These are phyloP conservation scores for Aureobasidium namibiae DNA, from an alignment of 2,329 filamentous ascomycete genomes.

Conservation along the genomic window DNA sequence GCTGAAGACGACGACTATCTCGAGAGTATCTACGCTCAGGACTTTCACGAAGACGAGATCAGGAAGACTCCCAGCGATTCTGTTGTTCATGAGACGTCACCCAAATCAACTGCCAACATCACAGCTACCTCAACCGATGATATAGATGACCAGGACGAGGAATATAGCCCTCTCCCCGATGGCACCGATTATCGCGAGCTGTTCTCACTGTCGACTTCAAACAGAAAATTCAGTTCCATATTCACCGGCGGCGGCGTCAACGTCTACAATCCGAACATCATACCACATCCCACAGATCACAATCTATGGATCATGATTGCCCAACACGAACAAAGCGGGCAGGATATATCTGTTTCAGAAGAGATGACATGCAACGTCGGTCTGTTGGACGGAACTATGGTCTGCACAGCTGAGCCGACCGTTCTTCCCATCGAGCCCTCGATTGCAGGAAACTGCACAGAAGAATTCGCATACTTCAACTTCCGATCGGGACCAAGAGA, in stretches of 20 bases:
- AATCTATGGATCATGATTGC: slow-evolving; percentile 46
- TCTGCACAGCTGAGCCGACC: slow-evolving; percentile 35
- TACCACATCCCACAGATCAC: slow-evolving; percentile 44
- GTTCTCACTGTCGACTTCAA: slow-evolving; percentile 39
- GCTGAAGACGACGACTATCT: no score
- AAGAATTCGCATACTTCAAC: slow-evolving; percentile 36
- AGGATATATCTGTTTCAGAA: slow-evolving; percentile 29
- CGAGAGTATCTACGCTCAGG: neutral
- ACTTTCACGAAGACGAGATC: neutral
- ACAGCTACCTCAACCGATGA: neutral
- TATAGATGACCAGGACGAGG: neutral
- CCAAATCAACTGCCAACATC: neutral
- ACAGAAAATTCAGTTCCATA: slow-evolving; percentile 43
- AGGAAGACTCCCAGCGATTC: no score
- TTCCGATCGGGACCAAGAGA: slow-evolving; percentile 49
- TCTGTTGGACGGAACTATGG: slow-evolving; percentile 36
- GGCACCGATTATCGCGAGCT: slow-evolving; percentile 24
- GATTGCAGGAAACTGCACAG: slow-evolving; percentile 36
- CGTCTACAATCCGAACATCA: slow-evolving; percentile 49
- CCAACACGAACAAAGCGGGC: slow-evolving; percentile 31
- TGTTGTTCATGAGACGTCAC: no score
- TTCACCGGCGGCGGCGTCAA: slow-evolving; percentile 35
- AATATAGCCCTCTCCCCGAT: neutral
- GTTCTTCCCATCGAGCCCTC: slow-evolving; percentile 43
- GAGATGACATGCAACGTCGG: slow-evolving; percentile 38